Evolutionary conservation across 768 basidiomycete genomes (phyloP), one percentile per base, ranked within the genome.

Genomic region (Amyloporia xantha): DNA sequence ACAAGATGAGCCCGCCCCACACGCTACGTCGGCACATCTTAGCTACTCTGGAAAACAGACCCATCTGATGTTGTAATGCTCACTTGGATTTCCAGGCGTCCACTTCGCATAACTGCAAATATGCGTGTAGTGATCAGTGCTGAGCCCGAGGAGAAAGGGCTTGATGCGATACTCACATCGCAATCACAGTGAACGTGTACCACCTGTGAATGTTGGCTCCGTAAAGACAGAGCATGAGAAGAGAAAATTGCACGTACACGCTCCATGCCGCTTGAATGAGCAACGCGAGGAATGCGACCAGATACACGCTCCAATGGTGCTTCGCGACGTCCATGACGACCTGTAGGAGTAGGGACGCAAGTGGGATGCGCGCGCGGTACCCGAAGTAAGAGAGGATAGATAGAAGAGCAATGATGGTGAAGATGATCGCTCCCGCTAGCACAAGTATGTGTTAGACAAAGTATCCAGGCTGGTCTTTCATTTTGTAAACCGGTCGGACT

Each of bases 251-350:
- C 11, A 70, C 81, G 59, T 64, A 85, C 77, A 88, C 81, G 37
- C 80, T 79, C 39, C 87, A 61, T 2, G 75, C 79, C 2, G 88
- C 81, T 58, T 91, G 86, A 2, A 87, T 42, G 42, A 89, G 56
- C n/a, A 91, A 68, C 2, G 86, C 80, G 36, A 72, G 57, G 55
- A 91, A 79, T 1, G 82, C 84, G 11, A 91, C 86, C n/a, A 78
- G 70, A 59, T 86, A 91, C 19, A 92, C 88, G 45, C 79, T 81
- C 48, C 74, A 78, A 62, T 91, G 87, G 59, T 90, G 86, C 58
- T 90, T 91, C 36, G 86, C 78, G 19, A 91, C 76, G 55, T 91
- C 89, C 74, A 91, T 87, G 5, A 86, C 84, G 21, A 87, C 81
- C 64, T 91, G 87, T 3, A 92, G 74, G 2, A 91, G 75, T 5